Base-by-base conservation (phyloP, 768 basidiomycete species). In the Dioszegia crocea region DNA sequence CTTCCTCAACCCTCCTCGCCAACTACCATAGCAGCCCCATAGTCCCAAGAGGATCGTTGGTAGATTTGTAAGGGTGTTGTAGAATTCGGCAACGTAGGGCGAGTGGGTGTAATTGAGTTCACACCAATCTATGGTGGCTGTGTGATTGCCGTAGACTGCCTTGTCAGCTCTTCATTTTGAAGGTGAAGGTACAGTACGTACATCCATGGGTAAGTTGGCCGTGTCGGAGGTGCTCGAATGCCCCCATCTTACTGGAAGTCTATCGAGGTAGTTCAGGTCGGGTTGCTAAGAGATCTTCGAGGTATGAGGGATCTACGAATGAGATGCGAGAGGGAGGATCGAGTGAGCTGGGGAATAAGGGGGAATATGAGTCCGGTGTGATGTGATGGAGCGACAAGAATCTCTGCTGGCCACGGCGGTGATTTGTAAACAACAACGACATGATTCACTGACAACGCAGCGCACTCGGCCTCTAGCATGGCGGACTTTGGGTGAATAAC, bases 71-170 rank as follows among this genome's bases (percentile, higher is more conserved):
- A 87, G 79, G 0, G 85, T 82, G 76, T 89, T 91, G 50, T 84
- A 83, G 73, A 86, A 82, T 72, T 91, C 88, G 26, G 88, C 88
- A 48, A 91, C 81, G 69, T 87, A 88, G 16, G 83, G 82, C 3
- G 86, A 84, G 76, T 88, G 87, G 70, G 86, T 85, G 76, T 89
- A 88, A 72, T 89, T 91, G 49, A 81, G 80, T 84, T 90, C 76
- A 56, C 76, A 77, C 72, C 75, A 72, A 47, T 74, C 73, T 23
- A 74, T 74, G 6, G 70, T 69, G 14, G 65, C 60, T 3, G 75
- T 74, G 58, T 76, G 75, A 30, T 63, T 56, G 3, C 75, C 75
- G 67, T 71, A 76, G 48, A 59, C 75, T 76, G 45, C 3, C 3
- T 33, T 24, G 39, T 56, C 49, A 59, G 58, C 58, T 17, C 33